These are phyloP conservation scores for Hemileccinum rubropunctum DNA, from an alignment of 768 basidiomycete genomes.

Conservation along the genomic window DNA sequence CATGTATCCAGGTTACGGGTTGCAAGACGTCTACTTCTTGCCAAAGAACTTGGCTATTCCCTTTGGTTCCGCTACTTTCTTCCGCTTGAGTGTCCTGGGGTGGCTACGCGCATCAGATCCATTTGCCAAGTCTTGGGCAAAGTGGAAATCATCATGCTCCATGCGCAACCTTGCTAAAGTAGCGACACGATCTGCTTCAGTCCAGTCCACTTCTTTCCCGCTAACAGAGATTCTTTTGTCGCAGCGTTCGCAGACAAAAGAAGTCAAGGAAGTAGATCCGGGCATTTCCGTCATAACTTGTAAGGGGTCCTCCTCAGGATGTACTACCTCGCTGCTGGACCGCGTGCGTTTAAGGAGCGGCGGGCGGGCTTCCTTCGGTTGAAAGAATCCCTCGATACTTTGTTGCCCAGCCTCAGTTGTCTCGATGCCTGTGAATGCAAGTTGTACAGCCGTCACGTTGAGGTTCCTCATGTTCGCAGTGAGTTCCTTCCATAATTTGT, in stretches of 20 bases:
- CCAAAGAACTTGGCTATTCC: slow-evolving; percentile 51
- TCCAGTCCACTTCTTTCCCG: slow-evolving; percentile 13
- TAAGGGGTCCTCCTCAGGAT: background rate
- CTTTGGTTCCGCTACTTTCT: slow-evolving; percentile 27
- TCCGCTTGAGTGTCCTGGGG: slow-evolving; percentile 27
- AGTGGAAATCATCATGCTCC: slow-evolving; percentile 91
- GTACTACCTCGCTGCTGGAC: slow-evolving; percentile 24
- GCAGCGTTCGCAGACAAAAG: slow-evolving; percentile 61
- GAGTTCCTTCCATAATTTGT: slow-evolving; percentile 85
- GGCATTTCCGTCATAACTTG: background rate
- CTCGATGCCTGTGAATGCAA: slow-evolving; percentile 80
- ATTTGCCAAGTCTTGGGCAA: slow-evolving; percentile 73
- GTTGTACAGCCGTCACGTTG: slow-evolving; percentile 68
- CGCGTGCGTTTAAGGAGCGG: slow-evolving; percentile 39
- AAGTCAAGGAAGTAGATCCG: slow-evolving; percentile 18
- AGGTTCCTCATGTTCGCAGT: slow-evolving; percentile 54
- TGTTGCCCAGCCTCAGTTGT: slow-evolving; percentile 74
- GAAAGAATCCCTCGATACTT: slow-evolving; percentile 87
- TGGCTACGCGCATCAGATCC: slow-evolving; percentile 25
- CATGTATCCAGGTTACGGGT: background rate
- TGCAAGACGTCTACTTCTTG: slow-evolving; percentile 25
- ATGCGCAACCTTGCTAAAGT: slow-evolving; percentile 44
- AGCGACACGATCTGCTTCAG: slow-evolving; percentile 27
- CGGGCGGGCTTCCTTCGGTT: slow-evolving; percentile 26
- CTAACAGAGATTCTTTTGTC: slow-evolving; percentile 42